phyloP scores from a whole-genome alignment of 169 alveolate species.

The Eimeria praecox region DNA sequence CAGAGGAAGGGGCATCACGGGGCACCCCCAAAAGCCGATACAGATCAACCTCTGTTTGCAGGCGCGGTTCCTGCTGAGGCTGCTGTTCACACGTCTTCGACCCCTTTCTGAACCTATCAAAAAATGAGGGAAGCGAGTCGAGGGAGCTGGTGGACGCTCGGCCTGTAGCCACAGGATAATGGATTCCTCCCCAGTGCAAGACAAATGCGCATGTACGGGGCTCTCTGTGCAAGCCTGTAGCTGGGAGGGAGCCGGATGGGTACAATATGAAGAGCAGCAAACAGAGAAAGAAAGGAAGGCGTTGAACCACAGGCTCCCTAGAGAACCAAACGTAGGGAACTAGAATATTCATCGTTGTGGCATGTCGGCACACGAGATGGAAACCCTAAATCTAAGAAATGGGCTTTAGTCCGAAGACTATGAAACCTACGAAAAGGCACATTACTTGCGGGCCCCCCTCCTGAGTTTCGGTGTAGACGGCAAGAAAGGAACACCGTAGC shows the following conservation, averaged over 20 bases:
- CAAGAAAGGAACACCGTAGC: not conserved
- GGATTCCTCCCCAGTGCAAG: not conserved
- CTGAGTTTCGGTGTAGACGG: not conserved
- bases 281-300: not conserved
- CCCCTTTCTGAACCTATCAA: not conserved
- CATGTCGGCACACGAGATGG: not conserved
- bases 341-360: constrained; percentile 19
- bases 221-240: not conserved
- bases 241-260: not conserved
- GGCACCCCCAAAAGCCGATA: constrained; percentile 43
- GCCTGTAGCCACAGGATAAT: not conserved
- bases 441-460: not conserved
- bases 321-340: not conserved
- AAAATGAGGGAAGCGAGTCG: constrained; percentile 51
- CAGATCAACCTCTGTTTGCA: constrained; percentile 3
- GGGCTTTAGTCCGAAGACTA: not conserved
- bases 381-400: not conserved
- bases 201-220: constrained; percentile 23
- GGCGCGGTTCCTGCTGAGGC: not conserved
- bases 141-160: constrained; percentile 33
- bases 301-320: not conserved
- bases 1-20: constrained; percentile 16
- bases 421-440: not conserved
- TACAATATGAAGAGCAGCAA: not conserved
- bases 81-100: not conserved